phyloP scores from a whole-genome alignment of 2,329 filamentous ascomycete species.

The Cladophialophora chaetospira region DNA sequence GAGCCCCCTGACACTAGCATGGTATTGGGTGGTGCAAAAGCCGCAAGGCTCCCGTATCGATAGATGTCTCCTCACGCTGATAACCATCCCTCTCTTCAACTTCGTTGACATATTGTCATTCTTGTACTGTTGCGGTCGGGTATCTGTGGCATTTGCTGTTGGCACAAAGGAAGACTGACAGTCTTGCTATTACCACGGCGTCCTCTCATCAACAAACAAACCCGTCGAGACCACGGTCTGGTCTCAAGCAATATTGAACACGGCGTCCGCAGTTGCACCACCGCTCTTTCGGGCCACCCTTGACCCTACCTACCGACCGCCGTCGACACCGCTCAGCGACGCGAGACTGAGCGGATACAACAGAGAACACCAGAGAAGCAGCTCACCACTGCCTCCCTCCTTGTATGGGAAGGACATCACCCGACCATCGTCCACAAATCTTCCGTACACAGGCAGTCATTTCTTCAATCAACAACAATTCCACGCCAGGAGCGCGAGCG shows the following conservation, averaged over 20 bases:
- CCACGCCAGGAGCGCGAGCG: constrained; percentile 44
- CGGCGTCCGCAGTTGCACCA: constrained; percentile 62
- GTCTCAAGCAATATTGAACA: constrained; percentile 44
- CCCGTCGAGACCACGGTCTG: constrained; percentile 30
- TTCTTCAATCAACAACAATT: constrained; percentile 40
- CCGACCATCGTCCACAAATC: constrained; percentile 56
- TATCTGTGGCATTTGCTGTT: constrained; percentile 6
- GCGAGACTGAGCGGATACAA: constrained; percentile 47
- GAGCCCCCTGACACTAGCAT: constrained; percentile 24
- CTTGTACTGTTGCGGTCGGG: constrained; percentile 6
- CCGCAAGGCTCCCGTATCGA: constrained; percentile 29
- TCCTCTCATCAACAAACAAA: constrained; percentile 1
- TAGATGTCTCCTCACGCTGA: constrained; percentile 20
- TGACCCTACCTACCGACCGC: constrained; percentile 44
- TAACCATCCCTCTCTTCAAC: constrained; percentile 13
- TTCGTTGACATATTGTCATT: no score
- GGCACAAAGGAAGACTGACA: neutral
- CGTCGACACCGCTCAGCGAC: constrained; percentile 49
- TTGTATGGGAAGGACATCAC: constrained; percentile 52
- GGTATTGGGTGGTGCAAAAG: constrained; percentile 29
- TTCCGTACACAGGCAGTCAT: constrained; percentile 46
- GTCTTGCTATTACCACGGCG: neutral
- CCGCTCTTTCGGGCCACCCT: constrained; percentile 62
- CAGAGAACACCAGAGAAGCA: constrained; percentile 45
- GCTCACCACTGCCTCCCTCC: constrained; percentile 50